Percentiles rank a stretch among this genome's conserved stretches.
Evolutionary conservation across 306 rosid genomes (phyloP).

Genomic region (Erythrophleum fordii): DNA sequence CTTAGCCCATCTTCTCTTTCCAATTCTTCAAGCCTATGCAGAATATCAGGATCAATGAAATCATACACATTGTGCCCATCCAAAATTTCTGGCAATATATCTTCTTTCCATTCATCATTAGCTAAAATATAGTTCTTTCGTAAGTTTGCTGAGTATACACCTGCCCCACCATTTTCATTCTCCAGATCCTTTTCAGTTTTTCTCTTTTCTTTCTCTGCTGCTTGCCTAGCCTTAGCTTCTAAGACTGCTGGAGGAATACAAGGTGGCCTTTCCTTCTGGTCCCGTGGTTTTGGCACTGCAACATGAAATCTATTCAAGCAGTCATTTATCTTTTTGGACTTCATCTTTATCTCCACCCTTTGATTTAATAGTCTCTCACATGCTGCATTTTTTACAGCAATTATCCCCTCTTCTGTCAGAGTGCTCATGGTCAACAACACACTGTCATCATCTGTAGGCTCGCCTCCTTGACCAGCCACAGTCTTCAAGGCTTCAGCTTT

Average conservation of each 20-base stretch:
- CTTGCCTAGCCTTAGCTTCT: constrained; percentile 71
- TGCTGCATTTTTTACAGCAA: constrained; percentile 85
- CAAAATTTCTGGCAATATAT: constrained; percentile 77
- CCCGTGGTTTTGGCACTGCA: constrained; percentile 81
- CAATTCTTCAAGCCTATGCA: constrained; percentile 78
- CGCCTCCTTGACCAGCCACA: constrained; percentile 77
- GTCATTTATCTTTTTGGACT: constrained; percentile 74
- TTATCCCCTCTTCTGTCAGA: constrained; percentile 82
- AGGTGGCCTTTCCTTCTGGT: constrained; percentile 76
- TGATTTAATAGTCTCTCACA: constrained; percentile 80
- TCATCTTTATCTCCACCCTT: constrained; percentile 87
- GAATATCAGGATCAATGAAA: constrained; percentile 80
- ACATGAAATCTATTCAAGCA: constrained; percentile 85
- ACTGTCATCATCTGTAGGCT: constrained; percentile 59
- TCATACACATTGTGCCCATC: constrained; percentile 93
- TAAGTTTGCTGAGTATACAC: constrained; percentile 83
- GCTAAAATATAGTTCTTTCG: constrained; percentile 76
- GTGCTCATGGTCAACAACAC: constrained; percentile 87
- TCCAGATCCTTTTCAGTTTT: constrained; percentile 79
- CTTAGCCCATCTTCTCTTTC: constrained; percentile 77
- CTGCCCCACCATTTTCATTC: constrained; percentile 92
- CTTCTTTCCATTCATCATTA: constrained; percentile 90
- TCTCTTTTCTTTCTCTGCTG: constrained; percentile 63
- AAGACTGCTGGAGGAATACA: constrained; percentile 78
- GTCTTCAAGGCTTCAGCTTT: constrained; percentile 86